Percentiles rank a stretch among this genome's conserved stretches.
Conservation (phyloP, 495 filamentous ascomycete species). For the Pyronema omphalodes region DNA sequence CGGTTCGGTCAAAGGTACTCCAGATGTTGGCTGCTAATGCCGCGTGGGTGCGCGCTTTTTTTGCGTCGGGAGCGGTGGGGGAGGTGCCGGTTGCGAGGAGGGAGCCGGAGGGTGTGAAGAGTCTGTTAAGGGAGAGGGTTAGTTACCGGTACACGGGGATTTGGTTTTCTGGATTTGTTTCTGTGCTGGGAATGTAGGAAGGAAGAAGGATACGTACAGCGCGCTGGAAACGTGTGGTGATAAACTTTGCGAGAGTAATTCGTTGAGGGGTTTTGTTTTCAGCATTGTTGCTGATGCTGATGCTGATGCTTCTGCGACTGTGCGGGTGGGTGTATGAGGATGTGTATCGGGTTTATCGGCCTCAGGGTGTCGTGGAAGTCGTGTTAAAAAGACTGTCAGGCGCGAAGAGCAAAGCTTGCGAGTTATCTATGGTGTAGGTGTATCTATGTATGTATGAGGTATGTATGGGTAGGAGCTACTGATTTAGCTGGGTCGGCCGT, state of each 20-base stretch:
- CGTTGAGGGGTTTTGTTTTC: conserved; percentile 23
- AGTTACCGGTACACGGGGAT: too few species aligned
- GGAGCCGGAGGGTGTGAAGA: conserved; percentile 22
- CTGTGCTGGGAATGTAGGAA: too few species aligned
- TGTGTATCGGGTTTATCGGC: background rate
- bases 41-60: conserved; percentile 23
- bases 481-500: too few species aligned
- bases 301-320: background rate
- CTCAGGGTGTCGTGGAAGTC: background rate
- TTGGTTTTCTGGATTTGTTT: too few species aligned
- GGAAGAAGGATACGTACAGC: conserved; percentile 11
- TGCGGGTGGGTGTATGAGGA: background rate
- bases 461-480: too few species aligned
- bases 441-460: too few species aligned
- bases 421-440: too few species aligned
- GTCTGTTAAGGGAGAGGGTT: conserved; percentile 3
- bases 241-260: conserved; percentile 22
- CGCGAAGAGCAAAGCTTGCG: too few species aligned
- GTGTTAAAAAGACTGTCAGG: too few species aligned
- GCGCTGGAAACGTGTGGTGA: conserved; percentile 21
- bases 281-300: conserved; percentile 9
- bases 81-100: conserved; percentile 24
- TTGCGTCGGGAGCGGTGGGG: conserved; percentile 20
- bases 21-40: conserved; percentile 24
- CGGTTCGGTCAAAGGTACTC: conserved; percentile 20